Base-by-base conservation (phyloP, 2,329 filamentous ascomycete genomes). In the Sclerotinia spermophila region DNA sequence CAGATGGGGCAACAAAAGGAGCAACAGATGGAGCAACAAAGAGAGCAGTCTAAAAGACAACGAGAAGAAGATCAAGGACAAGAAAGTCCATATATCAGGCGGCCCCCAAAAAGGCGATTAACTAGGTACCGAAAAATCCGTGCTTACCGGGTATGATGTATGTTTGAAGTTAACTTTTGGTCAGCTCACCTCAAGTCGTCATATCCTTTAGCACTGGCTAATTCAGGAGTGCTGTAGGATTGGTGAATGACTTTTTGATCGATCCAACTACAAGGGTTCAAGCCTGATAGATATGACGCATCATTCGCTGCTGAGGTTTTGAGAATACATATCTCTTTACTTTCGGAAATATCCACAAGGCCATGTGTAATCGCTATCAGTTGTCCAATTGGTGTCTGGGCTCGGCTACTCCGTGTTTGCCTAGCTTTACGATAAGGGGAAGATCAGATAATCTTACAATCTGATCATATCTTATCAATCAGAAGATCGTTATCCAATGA, bases 401-500 rank as follows among this genome's bases (percentile, higher is more conserved):
- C 60, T 64, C 30, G 30, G 13, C 21, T 45, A 11, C 27, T 45
- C 11, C 27, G 13, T 64, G 21, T 33, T 48, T n/a, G 10, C 4
- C 30, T 48, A 48, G 24, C 33, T 1, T 5, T 17, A 10, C 19
- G 11, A 48, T n/a, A 61, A 21, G 21, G 5, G 24, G 33, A 48
- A 33, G 17, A 19, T 68, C 15, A 15, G 60, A n/a, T 42, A 56
- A 27, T 33, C 19, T 33, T 48, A 21, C 38, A n/a, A 27, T 61
- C 17, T 45, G n/a, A 62, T 69, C 67, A n/a, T 55, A 53, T 69
- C 27, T 69, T 42, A 42, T 69, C 35, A 53, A 64, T 69, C 44
- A 42, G 10, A 35, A 19, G 10, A 38, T 64, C 60, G 15, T 24
- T 8, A 30, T n/a, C 21, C 30, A 64, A 45, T n/a, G 11, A 48